Evolutionary conservation across 164 flowering plant genomes (phyloP).

Genomic region (Akebia trifoliata): DNA sequence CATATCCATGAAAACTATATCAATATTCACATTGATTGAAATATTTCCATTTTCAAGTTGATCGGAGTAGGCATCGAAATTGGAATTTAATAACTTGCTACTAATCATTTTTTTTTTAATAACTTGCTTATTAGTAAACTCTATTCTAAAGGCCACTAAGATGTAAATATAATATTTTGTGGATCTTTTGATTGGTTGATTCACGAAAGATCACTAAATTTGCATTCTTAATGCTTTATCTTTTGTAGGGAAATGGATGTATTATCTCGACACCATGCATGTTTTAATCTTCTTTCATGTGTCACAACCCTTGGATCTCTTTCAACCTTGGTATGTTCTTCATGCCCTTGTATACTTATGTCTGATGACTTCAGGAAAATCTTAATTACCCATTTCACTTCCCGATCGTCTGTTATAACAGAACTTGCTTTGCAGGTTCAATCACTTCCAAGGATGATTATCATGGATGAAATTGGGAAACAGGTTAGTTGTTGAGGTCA

Average conservation of each 20-base stretch:
- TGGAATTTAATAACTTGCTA: no score
- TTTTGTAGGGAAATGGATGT: constrained; percentile 83
- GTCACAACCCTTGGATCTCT: constrained; percentile 90
- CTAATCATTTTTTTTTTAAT: no score
- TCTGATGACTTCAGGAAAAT: neutral
- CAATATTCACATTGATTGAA: no score
- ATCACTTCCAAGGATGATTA: constrained; percentile 96
- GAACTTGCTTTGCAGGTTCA: constrained; percentile 56
- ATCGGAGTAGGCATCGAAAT: no score
- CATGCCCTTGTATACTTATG: neutral
- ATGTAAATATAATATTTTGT: no score
- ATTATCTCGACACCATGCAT: constrained; percentile 71
- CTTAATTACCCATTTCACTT: neutral
- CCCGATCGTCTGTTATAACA: constrained; percentile 10
- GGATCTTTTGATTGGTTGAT: no score
- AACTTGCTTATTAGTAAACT: no score
- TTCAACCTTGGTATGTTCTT: constrained; percentile 65
- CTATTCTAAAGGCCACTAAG: neutral
- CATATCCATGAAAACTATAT: no score
- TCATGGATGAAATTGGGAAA: constrained; percentile 92
- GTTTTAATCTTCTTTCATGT: constrained; percentile 86
- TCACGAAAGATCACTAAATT: neutral
- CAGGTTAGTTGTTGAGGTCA: constrained; percentile 49
- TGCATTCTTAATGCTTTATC: constrained; percentile 4
- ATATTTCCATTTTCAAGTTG: no score